A percentile compares a stretch with the other conserved stretches of the same genome.
These are phyloP conservation scores for Leishmania tarentolae DNA, from an alignment of 208 protist genomes.

Conservation along the genomic window DNA sequence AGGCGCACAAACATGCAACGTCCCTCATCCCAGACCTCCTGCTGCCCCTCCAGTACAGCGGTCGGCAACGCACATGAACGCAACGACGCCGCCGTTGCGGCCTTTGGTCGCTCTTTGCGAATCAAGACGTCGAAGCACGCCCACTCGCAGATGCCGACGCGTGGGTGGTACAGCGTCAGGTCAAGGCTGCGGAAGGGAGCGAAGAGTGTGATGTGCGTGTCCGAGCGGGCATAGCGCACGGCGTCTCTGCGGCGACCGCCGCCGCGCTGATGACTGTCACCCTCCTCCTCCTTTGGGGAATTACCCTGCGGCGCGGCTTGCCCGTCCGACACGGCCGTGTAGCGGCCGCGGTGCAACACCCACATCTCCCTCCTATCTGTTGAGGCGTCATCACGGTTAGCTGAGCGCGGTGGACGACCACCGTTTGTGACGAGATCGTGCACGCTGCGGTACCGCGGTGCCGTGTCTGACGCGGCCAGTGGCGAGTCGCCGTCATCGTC, in stretches of 20 bases:
- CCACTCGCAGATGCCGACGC: conserved; percentile 74
- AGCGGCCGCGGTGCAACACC: conserved; percentile 12
- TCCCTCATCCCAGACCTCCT: conserved; percentile 45
- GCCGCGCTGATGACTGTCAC: neutral
- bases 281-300: neutral
- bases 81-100: neutral
- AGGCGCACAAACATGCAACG: conserved; percentile 67
- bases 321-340: neutral
- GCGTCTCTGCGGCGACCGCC: neutral
- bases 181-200: conserved; percentile 79
- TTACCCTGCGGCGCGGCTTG: neutral
- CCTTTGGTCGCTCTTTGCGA: conserved; percentile 37
- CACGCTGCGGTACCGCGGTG: conserved; percentile 62
- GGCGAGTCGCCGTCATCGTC: neutral
- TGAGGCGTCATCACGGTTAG: neutral
- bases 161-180: conserved; percentile 53
- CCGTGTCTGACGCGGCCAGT: neutral
- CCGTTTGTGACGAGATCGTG: conserved; percentile 36
- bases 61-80: neutral
- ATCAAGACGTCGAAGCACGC: conserved; percentile 74
- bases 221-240: conserved; percentile 30
- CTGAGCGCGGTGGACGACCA: neutral
- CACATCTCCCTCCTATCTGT: conserved; percentile 1
- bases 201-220: conserved; percentile 55
- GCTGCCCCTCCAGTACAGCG: conserved; percentile 28